These are phyloP conservation scores for Brassica juncea DNA, from an alignment of 345 rosid species.

Conservation along the genomic window DNA sequence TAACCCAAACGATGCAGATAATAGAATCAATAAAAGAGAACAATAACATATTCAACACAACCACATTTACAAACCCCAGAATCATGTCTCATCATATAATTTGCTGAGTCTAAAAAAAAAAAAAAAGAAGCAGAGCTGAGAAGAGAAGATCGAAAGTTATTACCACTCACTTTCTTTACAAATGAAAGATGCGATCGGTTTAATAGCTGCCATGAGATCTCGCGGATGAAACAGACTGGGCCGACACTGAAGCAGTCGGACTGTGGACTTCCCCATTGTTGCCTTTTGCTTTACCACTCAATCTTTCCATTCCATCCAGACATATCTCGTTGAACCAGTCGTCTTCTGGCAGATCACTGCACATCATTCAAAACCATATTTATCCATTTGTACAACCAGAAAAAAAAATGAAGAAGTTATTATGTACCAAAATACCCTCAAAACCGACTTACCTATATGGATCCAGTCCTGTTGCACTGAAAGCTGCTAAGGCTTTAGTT, in stretches of 20 bases:
- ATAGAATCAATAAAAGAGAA: neutral
- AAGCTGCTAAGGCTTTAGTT: slow-evolving; percentile 74
- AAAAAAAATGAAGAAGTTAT: neutral
- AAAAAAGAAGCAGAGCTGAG: slow-evolving; percentile 6
- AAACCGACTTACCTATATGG: slow-evolving; percentile 66
- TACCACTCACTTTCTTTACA: slow-evolving; percentile 25
- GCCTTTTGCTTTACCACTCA: slow-evolving; percentile 83
- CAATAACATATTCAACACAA: slow-evolving; percentile 13
- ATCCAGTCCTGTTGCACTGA: slow-evolving; percentile 90
- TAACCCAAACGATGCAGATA: neutral
- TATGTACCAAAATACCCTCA: neutral
- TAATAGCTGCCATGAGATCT: slow-evolving; percentile 83
- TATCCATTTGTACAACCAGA: slow-evolving; percentile 4
- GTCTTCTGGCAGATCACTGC: slow-evolving; percentile 86
- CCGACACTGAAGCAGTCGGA: slow-evolving; percentile 97
- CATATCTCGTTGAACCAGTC: slow-evolving; percentile 89
- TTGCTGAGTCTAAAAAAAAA: slow-evolving; percentile 28
- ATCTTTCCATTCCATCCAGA: slow-evolving; percentile 75
- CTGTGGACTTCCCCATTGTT: slow-evolving; percentile 78
- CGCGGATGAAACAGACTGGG: slow-evolving; percentile 91
- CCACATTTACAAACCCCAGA: slow-evolving; percentile 29
- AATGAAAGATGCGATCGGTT: slow-evolving; percentile 26
- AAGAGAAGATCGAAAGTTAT: slow-evolving; percentile 24
- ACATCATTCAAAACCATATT: slow-evolving; percentile 12
- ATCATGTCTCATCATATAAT: slow-evolving; percentile 28